Evolutionary conservation across 2,329 filamentous ascomycete genomes (phyloP), one percentile per base, ranked within the genome.

Genomic region (Fusarium tuaranense): DNA sequence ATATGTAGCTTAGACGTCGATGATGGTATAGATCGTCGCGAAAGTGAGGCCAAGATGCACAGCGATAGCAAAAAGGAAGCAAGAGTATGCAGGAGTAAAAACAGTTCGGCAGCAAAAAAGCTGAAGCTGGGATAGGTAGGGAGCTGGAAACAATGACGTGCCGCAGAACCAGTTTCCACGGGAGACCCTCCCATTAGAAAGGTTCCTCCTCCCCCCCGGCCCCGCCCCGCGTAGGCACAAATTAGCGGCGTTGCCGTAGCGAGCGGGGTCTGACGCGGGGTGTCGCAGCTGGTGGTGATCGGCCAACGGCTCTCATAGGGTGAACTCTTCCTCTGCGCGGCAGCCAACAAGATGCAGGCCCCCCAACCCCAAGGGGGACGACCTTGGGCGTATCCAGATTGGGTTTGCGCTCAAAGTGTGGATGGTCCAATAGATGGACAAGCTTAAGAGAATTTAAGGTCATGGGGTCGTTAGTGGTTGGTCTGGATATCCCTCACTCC

Each of bases 211-310:
- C 46, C 48, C 48, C 48, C 48, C 48, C 27, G 48, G 48, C 48
- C 48, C 48, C 48, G 48, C 48, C 48, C 48, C 48, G 27, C 48
- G 48, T 20, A 55, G 25, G 48, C 48, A 30, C 48, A 55, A 55
- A 55, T 55, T 55, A 62, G 72, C 72, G 38, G 63, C 69, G 67
- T 73, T 63, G 72, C 72, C 59, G 63, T 62, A 66, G 63, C 58
- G 69, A 63, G 72, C 72, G 69, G 72, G 72, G 72, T 70, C 69
- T 65, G 72, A 75, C 72, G 72, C 72, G 72, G 72, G 72, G 72
- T 75, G 63, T 48, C 32, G 61, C 57, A 66, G 55, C 48, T 62
- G 65, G 51, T 71, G 41, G 69, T 63, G 66, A 68, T 38, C 51
- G 51, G 63, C 60, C 22, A 51, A 38, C 39, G 34, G 34, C 41